A percentile compares a stretch with the other conserved stretches of the same genome.
Conservation (phyloP, 768 basidiomycete species). For the Naganishia vishniacii region DNA sequence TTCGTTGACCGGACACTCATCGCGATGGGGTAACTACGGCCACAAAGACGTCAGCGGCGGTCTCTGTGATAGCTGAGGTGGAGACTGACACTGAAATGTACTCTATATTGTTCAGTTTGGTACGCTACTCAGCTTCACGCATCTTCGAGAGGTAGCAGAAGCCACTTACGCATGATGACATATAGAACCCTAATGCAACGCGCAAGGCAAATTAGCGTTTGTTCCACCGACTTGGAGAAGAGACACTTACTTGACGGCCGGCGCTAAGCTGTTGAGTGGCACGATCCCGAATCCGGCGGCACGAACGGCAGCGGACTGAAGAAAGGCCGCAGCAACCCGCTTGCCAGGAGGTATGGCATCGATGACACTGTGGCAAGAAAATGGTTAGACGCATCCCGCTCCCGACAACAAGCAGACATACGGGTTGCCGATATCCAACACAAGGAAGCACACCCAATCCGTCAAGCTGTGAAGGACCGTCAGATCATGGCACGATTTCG, state of each 20-base stretch:
- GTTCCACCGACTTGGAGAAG: too few relatives aligned
- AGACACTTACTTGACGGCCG: conserved; percentile 62
- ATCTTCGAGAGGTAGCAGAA: too few relatives aligned
- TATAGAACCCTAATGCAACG: conserved; percentile 57
- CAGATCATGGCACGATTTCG: neutral
- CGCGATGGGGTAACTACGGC: conserved; percentile 47
- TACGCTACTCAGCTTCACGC: neutral
- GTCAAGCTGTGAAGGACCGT: conserved; percentile 54
- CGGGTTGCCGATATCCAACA: conserved; percentile 67
- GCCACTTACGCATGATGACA: conserved; percentile 69
- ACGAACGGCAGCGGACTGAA: conserved; percentile 73
- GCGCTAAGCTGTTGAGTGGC: conserved; percentile 65
- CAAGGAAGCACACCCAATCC: conserved; percentile 85
- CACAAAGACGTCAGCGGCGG: neutral
- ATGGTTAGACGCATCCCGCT: neutral
- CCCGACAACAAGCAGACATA: neutral
- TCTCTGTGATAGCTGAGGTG: neutral
- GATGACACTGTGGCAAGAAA: conserved; percentile 50
- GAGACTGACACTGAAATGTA: conserved; percentile 25
- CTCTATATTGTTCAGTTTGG: conserved; percentile 1
- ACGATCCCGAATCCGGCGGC: conserved; percentile 84
- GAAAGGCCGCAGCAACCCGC: conserved; percentile 65
- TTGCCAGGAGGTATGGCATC: conserved; percentile 64
- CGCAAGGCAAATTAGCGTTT: conserved; percentile 52
- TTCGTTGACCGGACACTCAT: conserved; percentile 65